phyloP scores from a whole-genome alignment of 2,329 filamentous ascomycete species.

The Teratosphaeria zuluensis region DNA sequence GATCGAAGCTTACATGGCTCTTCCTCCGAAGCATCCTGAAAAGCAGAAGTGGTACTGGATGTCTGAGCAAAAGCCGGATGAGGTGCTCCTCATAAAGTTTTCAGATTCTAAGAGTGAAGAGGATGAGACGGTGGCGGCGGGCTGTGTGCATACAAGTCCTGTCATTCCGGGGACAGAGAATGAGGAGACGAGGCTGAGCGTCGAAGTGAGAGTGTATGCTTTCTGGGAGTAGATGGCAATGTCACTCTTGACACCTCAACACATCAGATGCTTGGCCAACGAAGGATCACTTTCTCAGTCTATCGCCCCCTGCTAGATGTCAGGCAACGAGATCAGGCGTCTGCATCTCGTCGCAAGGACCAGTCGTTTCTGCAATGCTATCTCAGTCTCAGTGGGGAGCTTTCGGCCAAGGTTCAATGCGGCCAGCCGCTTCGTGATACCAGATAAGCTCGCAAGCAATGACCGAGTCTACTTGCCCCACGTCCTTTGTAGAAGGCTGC shows the following conservation, averaged over 20 bases:
- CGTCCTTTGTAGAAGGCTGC: neutral
- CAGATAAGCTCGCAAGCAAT: neutral
- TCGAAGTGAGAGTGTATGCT: constrained; percentile 2
- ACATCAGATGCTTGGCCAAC: too few relatives aligned
- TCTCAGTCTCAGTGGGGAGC: neutral
- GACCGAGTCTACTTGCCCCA: neutral
- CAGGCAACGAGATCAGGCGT: too few relatives aligned
- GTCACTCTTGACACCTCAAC: neutral
- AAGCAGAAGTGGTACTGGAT: constrained; percentile 2
- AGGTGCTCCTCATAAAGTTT: constrained; percentile 4
- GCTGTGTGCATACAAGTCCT: constrained; percentile 1
- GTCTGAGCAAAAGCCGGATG: constrained; percentile 1
- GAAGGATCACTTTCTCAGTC: too few relatives aligned
- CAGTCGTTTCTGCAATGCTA: neutral
- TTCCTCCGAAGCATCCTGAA: neutral
- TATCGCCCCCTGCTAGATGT: too few relatives aligned
- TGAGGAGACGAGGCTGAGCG: constrained; percentile 4
- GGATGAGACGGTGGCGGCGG: neutral
- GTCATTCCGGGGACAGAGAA: constrained; percentile 1
- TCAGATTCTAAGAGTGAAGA: constrained; percentile 1
- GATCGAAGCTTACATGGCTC: neutral
- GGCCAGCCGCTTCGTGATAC: neutral
- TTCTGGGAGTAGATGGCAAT: neutral
- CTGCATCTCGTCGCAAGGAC: neutral
- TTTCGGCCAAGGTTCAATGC: neutral